Evolutionary conservation across 148 eudicot genomes (phyloP), one percentile per base, ranked within the genome.

Genomic region (Rhododendron simsii): DNA sequence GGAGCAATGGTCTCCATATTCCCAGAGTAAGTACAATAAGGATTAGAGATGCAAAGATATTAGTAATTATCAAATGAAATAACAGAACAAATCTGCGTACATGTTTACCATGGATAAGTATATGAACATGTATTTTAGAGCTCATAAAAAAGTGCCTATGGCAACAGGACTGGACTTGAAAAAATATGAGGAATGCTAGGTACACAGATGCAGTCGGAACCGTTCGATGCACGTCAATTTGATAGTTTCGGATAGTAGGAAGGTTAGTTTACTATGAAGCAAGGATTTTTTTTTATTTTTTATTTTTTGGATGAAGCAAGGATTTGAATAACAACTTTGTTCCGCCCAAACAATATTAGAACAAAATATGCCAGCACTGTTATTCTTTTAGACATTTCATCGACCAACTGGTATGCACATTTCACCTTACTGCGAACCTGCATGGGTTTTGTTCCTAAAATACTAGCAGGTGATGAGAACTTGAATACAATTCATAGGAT

Each of bases 1-100:
- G 91, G 88, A 86, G 86, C 84, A 67, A 81, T 82, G 86, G 78
- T 14, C 90, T 86, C 81, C 90, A 85, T 44, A 5, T 48, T 86
- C 85, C 7, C 69, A 45, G 53, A 45, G 77, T 14, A 33, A 77
- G n/a, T 55, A 67, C 5, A 63, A 47, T 6, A 33, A n/a, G 20
- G 73, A 41, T 50, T 37, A 77, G 48, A 26, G 16, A 15, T 4
- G 13, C 2, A 28, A 57, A 47, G 18, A 77, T 10, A 37, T 53
- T 33, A 1, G 30, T 20, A 41, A 44, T 3, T 35, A 20, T 39
- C n/a, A 23, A 11, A 45, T 20, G 53, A 50, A 78, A 10, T 23
- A 44, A 78, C 12, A 44, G 20, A 0, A 67, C 33, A 9, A 59
- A 20, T 21, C n/a, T 59, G 65, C 65, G 13, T 63, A 63, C 71